phyloP scores from a whole-genome alignment of 208 protist genomes.

The Leishmania major region DNA sequence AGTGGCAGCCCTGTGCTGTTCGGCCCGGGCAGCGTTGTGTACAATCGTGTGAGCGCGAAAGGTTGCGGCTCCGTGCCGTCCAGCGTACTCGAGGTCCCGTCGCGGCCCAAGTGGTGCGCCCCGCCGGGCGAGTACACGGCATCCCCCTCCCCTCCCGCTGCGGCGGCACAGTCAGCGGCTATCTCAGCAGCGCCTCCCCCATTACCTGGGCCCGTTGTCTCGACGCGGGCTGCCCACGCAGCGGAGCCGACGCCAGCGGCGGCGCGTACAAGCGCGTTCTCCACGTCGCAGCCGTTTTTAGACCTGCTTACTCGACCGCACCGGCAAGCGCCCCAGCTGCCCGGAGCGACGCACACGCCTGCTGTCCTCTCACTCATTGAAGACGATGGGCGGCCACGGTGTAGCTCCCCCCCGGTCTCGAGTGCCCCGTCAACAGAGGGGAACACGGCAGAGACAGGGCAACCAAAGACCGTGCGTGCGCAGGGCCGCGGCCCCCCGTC shows the following conservation, averaged over 20 bases:
- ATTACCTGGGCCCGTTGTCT: not conserved
- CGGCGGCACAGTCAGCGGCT: not conserved
- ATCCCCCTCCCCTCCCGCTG: not conserved
- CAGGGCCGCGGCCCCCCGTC: not conserved
- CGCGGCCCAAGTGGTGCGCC: conserved; percentile 15
- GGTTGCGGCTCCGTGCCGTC: conserved; percentile 25
- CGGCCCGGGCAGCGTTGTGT: conserved; percentile 8
- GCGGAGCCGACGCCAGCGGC: not conserved
- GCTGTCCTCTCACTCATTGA: conserved; percentile 2
- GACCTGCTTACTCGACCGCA: not conserved
- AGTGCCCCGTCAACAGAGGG: not conserved
- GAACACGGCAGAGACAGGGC: not conserved
- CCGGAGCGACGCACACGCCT: conserved; percentile 1
- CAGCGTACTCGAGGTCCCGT: conserved; percentile 18
- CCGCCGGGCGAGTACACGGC: conserved; percentile 25
- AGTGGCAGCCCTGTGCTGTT: conserved; percentile 1
- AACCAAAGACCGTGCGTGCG: not conserved
- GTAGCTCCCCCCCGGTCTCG: not conserved
- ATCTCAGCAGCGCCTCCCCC: not conserved
- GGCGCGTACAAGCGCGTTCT: not conserved
- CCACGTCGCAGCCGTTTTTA: not conserved
- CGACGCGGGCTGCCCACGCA: not conserved
- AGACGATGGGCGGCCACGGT: not conserved
- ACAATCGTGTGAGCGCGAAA: conserved; percentile 26
- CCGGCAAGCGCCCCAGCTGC: conserved; percentile 4